phyloP scores from a whole-genome alignment of 306 rosid genomes.

The Trichosanthes cucumerina region DNA sequence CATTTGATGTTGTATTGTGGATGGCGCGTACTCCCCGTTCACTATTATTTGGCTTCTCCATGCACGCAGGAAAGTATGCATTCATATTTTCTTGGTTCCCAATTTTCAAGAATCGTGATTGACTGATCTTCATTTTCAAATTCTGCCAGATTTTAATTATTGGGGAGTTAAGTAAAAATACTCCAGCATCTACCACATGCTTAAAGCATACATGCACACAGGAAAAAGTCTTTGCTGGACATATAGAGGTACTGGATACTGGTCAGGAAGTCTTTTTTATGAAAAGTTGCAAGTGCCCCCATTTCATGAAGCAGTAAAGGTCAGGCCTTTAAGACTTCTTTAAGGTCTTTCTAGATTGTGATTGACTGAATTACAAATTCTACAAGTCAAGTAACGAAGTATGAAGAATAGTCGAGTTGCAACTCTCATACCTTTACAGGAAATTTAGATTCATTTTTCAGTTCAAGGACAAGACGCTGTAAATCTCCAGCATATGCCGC shows the following conservation, averaged over 20 bases:
- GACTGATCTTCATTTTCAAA: conserved; percentile 86
- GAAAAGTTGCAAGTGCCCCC: not conserved
- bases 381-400: not conserved
- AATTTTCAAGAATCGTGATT: conserved; percentile 64
- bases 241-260: not conserved
- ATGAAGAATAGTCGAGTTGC: conserved; percentile 7
- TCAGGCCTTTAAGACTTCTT: not conserved
- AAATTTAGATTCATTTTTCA: conserved; percentile 68
- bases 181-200: not conserved
- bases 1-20: conserved; percentile 32
- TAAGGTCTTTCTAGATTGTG: not conserved
- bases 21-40: conserved; percentile 22
- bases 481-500: conserved; percentile 75
- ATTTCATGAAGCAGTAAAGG: not conserved
- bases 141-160: conserved; percentile 42
- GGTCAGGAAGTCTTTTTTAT: not conserved
- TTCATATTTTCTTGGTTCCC: conserved; percentile 54
- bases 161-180: conserved; percentile 13
- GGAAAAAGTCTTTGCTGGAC: not conserved
- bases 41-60: conserved; percentile 40
- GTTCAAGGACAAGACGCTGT: conserved; percentile 60
- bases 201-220: not conserved
- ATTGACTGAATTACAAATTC: not conserved
- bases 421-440: conserved; percentile 55
- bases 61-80: conserved; percentile 59